These are phyloP conservation scores for Chenopodium suecicum DNA, from an alignment of 148 eudicot genomes.

Conservation along the genomic window DNA sequence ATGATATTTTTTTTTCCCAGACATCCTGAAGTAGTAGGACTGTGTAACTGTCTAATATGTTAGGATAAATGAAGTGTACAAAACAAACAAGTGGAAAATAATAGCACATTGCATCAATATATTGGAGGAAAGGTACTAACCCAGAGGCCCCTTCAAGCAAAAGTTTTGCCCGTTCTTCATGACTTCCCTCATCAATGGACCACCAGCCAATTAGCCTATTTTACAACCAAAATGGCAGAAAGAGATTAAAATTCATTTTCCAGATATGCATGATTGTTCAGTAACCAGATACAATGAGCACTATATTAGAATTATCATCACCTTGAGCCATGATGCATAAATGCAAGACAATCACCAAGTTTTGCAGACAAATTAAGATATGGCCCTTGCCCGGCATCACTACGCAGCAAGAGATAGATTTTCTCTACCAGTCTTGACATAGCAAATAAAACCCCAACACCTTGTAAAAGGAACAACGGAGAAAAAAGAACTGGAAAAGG, in stretches of 20 bases:
- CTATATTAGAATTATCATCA: constrained; percentile 20
- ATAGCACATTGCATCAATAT: neutral
- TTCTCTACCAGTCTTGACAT: constrained; percentile 68
- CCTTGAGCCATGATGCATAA: constrained; percentile 93
- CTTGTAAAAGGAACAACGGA: constrained; percentile 84
- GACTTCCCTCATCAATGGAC: constrained; percentile 97
- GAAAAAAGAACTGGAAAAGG: constrained; percentile 72
- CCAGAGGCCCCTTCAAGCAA: constrained; percentile 67
- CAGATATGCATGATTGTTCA: neutral
- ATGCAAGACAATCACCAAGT: constrained; percentile 70
- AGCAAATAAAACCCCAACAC: constrained; percentile 68
- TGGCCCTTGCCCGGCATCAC: constrained; percentile 49
- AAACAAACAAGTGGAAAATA: neutral
- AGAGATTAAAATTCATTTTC: neutral
- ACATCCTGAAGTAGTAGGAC: neutral
- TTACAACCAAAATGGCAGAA: constrained; percentile 11
- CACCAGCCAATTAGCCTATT: constrained; percentile 94
- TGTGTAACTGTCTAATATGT: neutral
- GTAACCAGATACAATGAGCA: neutral
- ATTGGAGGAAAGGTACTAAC: constrained; percentile 37
- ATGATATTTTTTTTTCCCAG: neutral
- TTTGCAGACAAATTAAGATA: constrained; percentile 65
- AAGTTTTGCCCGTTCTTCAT: constrained; percentile 89
- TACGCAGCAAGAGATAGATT: constrained; percentile 52
- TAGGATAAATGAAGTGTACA: neutral